phyloP scores from a whole-genome alignment of 1,284 basidiomycete species.

The Austropuccinia psidii region DNA sequence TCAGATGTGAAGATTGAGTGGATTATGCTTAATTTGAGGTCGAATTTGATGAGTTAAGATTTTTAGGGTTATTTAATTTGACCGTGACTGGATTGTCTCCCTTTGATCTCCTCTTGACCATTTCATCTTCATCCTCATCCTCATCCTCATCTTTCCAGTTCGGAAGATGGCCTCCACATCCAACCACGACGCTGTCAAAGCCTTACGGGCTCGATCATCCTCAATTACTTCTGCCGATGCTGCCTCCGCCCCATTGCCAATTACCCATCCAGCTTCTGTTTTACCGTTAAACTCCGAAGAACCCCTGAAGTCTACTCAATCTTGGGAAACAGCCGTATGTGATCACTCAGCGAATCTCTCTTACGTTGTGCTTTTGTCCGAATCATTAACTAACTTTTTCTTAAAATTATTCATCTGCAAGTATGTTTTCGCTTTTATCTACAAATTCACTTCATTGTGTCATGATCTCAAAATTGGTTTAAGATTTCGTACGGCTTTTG shows the following conservation, averaged over 20 bases:
- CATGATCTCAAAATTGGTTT: conserved; percentile 28
- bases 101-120: too few species aligned
- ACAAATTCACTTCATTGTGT: conserved; percentile 27
- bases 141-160: too few species aligned
- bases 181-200: too few species aligned
- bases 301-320: conserved; percentile 8
- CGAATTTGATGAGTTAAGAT: too few species aligned
- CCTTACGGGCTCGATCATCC: background rate
- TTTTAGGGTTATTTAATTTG: too few species aligned
- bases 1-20: too few species aligned
- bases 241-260: background rate
- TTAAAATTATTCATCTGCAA: background rate
- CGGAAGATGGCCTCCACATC: too few species aligned
- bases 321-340: conserved; percentile 36
- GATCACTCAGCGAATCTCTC: background rate
- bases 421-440: conserved; percentile 35
- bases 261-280: background rate
- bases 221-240: background rate
- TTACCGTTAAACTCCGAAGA: too few species aligned
- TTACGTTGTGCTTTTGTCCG: background rate
- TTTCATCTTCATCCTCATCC: too few species aligned
- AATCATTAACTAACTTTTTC: background rate
- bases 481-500: conserved; percentile 1
- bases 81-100: too few species aligned
- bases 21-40: too few species aligned